Base-by-base conservation (phyloP, 805 yeast species). In the Brettanomyces nanus region DNA sequence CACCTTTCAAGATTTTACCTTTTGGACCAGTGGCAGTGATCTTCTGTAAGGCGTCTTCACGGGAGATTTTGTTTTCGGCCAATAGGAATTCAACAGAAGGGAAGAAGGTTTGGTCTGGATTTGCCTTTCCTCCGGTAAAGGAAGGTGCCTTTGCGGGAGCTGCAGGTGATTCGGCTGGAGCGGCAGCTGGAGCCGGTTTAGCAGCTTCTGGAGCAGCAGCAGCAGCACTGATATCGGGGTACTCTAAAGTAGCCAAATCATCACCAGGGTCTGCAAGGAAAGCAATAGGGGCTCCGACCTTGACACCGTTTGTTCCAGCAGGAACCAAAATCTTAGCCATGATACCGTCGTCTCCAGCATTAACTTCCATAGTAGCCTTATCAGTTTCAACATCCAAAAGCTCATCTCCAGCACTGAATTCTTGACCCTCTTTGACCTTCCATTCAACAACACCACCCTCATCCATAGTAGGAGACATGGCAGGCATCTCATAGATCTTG, bases 401-500 rank as follows among this genome's bases (percentile, higher is more conserved):
- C 4, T 79, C 82, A 48, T 92, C 97, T 18, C 98, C 98, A 6
- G 94, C 73, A 23, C 66, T 54, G 61, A 82, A 90, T 4, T 68
- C 39, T 4, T 85, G 92, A 21, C 85, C 85, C 35, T 72, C 80
- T 58, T 87, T 79, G 52, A 79, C 69, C 57, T 85, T 84, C 98
- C 98, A 90, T 38, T 77, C 70, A 10, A 86, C 85, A 46, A 90
- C 73, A 5, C 95, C 96, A 29, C 98, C 98, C 56, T 80, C 85
- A 22, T 87, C 86, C 98, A 90, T 90, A 5, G 98, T 90, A 31
- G 98, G 98, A 4, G 97, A 89, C 96, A 90, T 85, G 19, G 98
- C 97, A 4, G 98, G 98, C 97, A 90, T 90, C 38, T 69, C 78
- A 64, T 85, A 86, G 27, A 66, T 61, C 17, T 64, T 54, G 4